Conservation (phyloP, 2,329 filamentous ascomycete genomes). For the Nemania sp. region DNA sequence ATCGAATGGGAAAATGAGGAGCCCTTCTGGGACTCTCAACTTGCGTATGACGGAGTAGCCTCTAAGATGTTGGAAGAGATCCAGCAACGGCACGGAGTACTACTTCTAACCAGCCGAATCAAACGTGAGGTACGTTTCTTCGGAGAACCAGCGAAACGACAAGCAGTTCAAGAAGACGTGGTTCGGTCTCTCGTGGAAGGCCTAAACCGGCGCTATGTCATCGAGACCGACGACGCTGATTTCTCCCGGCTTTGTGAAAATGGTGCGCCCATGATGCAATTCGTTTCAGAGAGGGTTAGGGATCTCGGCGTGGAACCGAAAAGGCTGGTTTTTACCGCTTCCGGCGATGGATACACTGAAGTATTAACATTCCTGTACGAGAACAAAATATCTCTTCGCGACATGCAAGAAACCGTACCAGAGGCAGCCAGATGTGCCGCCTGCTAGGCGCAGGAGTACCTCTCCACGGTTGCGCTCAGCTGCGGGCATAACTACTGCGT, state of each 20-base stretch:
- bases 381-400: conserved; percentile 3
- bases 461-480: conserved; percentile 14
- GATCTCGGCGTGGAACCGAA: conserved; percentile 15
- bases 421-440: conserved; percentile 15
- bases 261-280: conserved; percentile 3
- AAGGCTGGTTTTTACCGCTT: conserved; percentile 14
- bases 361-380: conserved; percentile 12
- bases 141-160: conserved; percentile 6
- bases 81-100: conserved; percentile 6
- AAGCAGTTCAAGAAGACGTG: conserved; percentile 9
- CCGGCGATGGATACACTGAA: conserved; percentile 15
- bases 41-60: conserved; percentile 11
- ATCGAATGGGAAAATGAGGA: conserved; percentile 2
- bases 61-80: conserved; percentile 14
- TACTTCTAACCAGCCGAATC: conserved; percentile 15
- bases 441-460: conserved; percentile 11
- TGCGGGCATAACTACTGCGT: conserved; percentile 20
- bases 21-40: conserved; percentile 18
- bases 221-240: conserved; percentile 9
- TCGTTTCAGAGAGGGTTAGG: background rate
- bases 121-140: conserved; percentile 20
- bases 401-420: conserved; percentile 1
- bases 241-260: conserved; percentile 11
- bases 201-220: background rate
- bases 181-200: conserved; percentile 5